A percentile compares a stretch with the other conserved stretches of the same genome.
Evolutionary conservation across 2,329 filamentous ascomycete species (phyloP).

Genomic region (Botrytis squamosa): DNA sequence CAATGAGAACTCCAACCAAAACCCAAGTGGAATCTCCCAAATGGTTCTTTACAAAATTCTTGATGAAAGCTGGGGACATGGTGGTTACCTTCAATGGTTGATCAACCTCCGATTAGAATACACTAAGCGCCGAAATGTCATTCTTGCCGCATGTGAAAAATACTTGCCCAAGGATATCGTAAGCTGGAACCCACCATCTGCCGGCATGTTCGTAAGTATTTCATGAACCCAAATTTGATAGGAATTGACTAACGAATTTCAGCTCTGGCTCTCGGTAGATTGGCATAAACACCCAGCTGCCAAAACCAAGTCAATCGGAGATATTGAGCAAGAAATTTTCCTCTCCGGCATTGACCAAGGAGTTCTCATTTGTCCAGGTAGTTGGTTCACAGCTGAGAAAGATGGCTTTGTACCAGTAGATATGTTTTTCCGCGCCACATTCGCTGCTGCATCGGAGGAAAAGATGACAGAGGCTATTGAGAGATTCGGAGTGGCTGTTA

Average conservation of each 20-base stretch:
- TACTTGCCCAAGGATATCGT: conserved; percentile 73
- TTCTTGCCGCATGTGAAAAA: conserved; percentile 77
- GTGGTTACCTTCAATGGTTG: conserved; percentile 86
- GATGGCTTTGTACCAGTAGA: conserved; percentile 49
- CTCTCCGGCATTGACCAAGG: conserved; percentile 70
- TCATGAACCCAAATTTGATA: no score
- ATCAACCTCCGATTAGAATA: conserved; percentile 80
- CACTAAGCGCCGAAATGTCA: conserved; percentile 71
- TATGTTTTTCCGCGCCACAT: conserved; percentile 84
- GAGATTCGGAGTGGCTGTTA: conserved; percentile 73
- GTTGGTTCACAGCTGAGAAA: conserved; percentile 84
- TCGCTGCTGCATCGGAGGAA: conserved; percentile 72
- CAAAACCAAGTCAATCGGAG: conserved; percentile 52
- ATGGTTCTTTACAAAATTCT: conserved; percentile 83
- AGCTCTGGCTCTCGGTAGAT: conserved; percentile 74
- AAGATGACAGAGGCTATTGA: conserved; percentile 71
- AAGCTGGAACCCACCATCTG: conserved; percentile 74
- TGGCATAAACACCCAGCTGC: conserved; percentile 64
- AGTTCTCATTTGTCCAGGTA: conserved; percentile 79
- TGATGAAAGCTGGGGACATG: conserved; percentile 92
- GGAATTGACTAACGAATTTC: conserved; percentile 10
- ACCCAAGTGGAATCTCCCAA: conserved; percentile 81
- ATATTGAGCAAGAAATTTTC: conserved; percentile 87
- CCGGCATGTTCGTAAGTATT: conserved; percentile 70
- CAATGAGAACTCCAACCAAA: conserved; percentile 80